phyloP scores from a whole-genome alignment of 1,284 basidiomycete species.

The Trametes polyzona region DNA sequence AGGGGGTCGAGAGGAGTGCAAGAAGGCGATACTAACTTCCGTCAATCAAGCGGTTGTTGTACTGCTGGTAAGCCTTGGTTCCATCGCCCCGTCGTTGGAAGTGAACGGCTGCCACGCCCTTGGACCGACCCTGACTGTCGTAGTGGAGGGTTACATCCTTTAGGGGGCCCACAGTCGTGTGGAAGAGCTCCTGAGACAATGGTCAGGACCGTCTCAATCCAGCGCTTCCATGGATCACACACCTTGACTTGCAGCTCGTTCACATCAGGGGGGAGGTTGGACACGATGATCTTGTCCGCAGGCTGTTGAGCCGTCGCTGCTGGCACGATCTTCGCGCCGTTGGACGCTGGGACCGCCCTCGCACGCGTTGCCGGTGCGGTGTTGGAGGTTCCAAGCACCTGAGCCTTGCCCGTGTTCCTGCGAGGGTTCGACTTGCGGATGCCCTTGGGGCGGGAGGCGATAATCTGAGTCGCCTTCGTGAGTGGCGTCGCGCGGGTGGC shows the following conservation, averaged over 20 bases:
- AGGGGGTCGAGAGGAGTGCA: slow-evolving; percentile 41
- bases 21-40: slow-evolving; percentile 93
- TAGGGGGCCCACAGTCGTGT: slow-evolving; percentile 88
- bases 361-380: slow-evolving; percentile 55
- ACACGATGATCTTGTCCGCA: slow-evolving; percentile 94
- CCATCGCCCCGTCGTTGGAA: slow-evolving; percentile 91
- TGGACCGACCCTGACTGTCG: slow-evolving; percentile 85
- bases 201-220: background rate
- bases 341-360: slow-evolving; percentile 43
- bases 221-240: slow-evolving; percentile 32
- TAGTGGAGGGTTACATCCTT: slow-evolving; percentile 86
- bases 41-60: slow-evolving; percentile 99
- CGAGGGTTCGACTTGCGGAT: slow-evolving; percentile 54
- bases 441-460: slow-evolving; percentile 61
- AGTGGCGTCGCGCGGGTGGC: slow-evolving; percentile 25
- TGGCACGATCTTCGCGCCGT: slow-evolving; percentile 41
- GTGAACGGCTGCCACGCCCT: slow-evolving; percentile 87
- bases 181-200: slow-evolving; percentile 83
- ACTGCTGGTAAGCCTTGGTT: slow-evolving; percentile 89
- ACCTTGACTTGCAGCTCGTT: slow-evolving; percentile 95
- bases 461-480: slow-evolving; percentile 60
- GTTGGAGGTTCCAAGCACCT: slow-evolving; percentile 59
- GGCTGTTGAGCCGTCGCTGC: slow-evolving; percentile 44
- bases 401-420: slow-evolving; percentile 42
- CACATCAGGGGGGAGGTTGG: slow-evolving; percentile 94